Conservation (phyloP, 805 yeast genomes). For the Kodamaea kaohsiungensis region DNA sequence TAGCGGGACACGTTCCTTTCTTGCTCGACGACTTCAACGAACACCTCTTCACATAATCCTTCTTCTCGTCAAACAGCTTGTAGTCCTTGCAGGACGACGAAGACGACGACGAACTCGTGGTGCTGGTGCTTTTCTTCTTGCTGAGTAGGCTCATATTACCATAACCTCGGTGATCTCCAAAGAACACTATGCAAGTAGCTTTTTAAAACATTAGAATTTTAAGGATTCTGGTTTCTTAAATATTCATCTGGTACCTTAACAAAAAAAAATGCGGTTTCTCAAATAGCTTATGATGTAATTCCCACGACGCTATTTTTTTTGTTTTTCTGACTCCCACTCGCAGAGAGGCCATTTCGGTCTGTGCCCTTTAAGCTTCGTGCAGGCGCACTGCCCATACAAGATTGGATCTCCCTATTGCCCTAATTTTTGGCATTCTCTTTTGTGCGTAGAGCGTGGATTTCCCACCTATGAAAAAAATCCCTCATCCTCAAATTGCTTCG, state of each 20-base stretch:
- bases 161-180: background rate
- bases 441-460: constrained; percentile 3
- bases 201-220: background rate
- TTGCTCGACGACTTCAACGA: constrained; percentile 24
- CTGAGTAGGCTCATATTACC: constrained; percentile 42
- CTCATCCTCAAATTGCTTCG: background rate
- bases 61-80: constrained; percentile 45
- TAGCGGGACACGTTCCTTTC: constrained; percentile 19
- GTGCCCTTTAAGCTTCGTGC: constrained; percentile 1
- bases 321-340: background rate
- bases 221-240: constrained; percentile 4
- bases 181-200: background rate
- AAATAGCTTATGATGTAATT: constrained; percentile 8
- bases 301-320: background rate
- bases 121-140: constrained; percentile 8
- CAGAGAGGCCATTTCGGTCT: background rate
- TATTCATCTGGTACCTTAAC: constrained; percentile 4
- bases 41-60: constrained; percentile 45
- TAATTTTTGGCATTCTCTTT: background rate
- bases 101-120: constrained; percentile 1
- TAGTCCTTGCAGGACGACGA: constrained; percentile 9
- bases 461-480: constrained; percentile 12
- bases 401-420: background rate
- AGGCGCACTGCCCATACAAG: constrained; percentile 1
- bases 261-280: background rate